Evolutionary conservation across 495 filamentous ascomycete genomes (phyloP), one percentile per base, ranked within the genome.

Genomic region (Neurospora sublineolata): DNA sequence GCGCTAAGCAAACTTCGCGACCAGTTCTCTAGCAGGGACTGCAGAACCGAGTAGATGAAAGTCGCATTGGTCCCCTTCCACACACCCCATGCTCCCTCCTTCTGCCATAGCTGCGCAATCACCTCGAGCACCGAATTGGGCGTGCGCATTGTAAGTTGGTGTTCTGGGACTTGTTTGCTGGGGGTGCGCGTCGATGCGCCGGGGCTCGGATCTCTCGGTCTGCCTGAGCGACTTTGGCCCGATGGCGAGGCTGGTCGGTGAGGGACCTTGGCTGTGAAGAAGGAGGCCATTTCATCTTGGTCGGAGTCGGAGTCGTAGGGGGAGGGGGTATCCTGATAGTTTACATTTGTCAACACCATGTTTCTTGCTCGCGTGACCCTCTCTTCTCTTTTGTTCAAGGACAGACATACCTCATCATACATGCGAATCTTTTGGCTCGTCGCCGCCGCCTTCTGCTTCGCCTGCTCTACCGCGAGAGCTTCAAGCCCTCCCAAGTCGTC

Each of bases 31-130:
- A 95, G 79, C 3, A 94, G 90, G n/a, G 91, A 92, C 37, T 92
- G 86, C n/a, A 97, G 87, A 37, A 95, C 84, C 2, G 89, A 90
- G 81, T 97, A 93, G 69, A 97, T 85, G 74, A 97, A 97, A 1
- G 93, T 94, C n/a, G 91, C 85, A 76, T 97, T 97, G 39, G 92
- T 89, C 36, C 90, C 93, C 82, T 97, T 97, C 94, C 94, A 99
- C 0, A 97, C 89, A 7, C 95, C 96, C 85, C 91, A 93, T 9
- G 90, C 90, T 9, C 92, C 92, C 78, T 96, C 95, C 74, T 90
- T 93, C n/a, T 86, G 82, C 94, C 94, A 98, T 12, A 97, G 82
- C 78, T 93, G 89, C 8, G 88, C 89, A 71, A 97, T 86, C 4
- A 93, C 92, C 69, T 93, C 91, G 71, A 91, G 85, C 70, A 97